Base-by-base conservation (phyloP, 495 filamentous ascomycete species). In the Hyaloscypha finlandica region DNA sequence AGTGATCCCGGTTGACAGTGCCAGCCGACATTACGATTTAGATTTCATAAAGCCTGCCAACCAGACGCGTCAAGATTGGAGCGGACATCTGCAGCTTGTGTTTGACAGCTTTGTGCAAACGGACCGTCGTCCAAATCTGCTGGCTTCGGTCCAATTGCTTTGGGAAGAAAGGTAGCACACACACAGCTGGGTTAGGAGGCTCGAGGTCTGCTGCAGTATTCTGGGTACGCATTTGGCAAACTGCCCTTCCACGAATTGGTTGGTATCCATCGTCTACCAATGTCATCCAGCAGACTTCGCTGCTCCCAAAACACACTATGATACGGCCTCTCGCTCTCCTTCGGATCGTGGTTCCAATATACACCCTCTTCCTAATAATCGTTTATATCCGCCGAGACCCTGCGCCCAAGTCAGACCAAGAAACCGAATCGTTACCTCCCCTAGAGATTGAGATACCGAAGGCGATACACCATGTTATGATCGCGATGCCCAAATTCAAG, bases 381-480 rank as follows among this genome's bases (percentile, higher is more conserved):
- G 5, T 56, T n/a, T 56, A 56, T 14, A 6, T 31, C 53, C 53
- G 53, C 8, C 20, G 53, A 56, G 29, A 31, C 29, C 19, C 20
- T 19, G 3, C 22, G 29, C 20, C 20, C 16, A 5, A 8, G 5
- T 29, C 16, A 12, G 53, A 31, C 53, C 53, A 25, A 30, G 22
- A 56, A 29, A 31, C 29, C 53, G 9, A 56, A 56, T 31, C 22
- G 3, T 56, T n/a, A 25, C 22, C 53, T 56, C 53, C 53, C 22
- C 29, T 56, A 4, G 53, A 56, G 8, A 56, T 56, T 29, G 8
- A 25, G 3, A 56, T 56, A 25, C 53, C 53, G 53, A 56, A 56
- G 53, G 29, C 53, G 20, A 56, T 56, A 56, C 53, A 56, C 53
- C 53, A 56, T 29, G 22, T 56, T n/a, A 25, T 56, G 29, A 56